Evolutionary conservation across 2,329 filamentous ascomycete species (phyloP).

Genomic region (Exophiala bonariae): DNA sequence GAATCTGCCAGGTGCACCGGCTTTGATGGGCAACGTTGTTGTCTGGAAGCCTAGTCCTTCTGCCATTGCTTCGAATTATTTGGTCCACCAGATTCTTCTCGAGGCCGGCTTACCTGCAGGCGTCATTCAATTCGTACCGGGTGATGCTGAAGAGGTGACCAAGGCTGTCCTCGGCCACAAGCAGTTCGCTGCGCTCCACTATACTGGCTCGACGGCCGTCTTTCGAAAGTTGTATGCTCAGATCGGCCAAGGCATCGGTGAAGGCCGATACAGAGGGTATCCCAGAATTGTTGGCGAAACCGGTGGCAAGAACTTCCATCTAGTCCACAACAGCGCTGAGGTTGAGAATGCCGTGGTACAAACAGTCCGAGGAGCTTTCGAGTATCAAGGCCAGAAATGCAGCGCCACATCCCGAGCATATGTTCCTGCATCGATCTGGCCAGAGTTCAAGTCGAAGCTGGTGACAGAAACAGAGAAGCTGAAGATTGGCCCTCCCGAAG

Average conservation of each 20-base stretch:
- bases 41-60: slow-evolving; percentile 87
- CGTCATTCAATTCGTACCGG: slow-evolving; percentile 86
- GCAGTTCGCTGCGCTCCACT: slow-evolving; percentile 80
- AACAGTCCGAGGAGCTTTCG: slow-evolving; percentile 76
- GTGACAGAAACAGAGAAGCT: slow-evolving; percentile 64
- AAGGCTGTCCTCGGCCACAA: slow-evolving; percentile 69
- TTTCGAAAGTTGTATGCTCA: slow-evolving; percentile 83
- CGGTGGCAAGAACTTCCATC: slow-evolving; percentile 83
- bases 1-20: slow-evolving; percentile 76
- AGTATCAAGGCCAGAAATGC: slow-evolving; percentile 84
- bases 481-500: slow-evolving; percentile 64
- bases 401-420: slow-evolving; percentile 74
- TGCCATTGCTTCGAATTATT: slow-evolving; percentile 78
- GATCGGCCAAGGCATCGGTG: slow-evolving; percentile 75
- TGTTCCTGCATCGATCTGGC: slow-evolving; percentile 70
- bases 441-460: slow-evolving; percentile 65
- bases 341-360: slow-evolving; percentile 71
- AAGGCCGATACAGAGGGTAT: slow-evolving; percentile 75
- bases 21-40: slow-evolving; percentile 84
- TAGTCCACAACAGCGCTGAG: slow-evolving; percentile 71
- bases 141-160: slow-evolving; percentile 77
- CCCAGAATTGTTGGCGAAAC: slow-evolving; percentile 81
- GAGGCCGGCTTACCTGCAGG: slow-evolving; percentile 81
- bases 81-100: slow-evolving; percentile 82
- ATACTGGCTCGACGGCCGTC: slow-evolving; percentile 81